These are phyloP conservation scores for Calonectria fujianensis DNA, from an alignment of 2,329 filamentous ascomycete genomes.

Conservation along the genomic window DNA sequence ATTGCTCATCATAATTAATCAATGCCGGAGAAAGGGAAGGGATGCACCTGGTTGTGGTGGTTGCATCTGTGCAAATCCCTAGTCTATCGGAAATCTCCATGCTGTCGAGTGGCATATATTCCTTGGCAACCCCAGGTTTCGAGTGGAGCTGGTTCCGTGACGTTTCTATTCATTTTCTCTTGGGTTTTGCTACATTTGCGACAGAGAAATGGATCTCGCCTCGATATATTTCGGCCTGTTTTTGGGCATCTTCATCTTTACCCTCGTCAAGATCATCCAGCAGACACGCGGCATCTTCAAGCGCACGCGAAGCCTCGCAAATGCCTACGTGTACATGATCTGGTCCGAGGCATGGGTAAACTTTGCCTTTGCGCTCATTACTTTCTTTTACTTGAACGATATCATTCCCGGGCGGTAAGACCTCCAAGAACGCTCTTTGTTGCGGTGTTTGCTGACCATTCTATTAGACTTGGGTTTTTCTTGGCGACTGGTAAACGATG, in stretches of 20 bases:
- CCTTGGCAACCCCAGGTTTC: not conserved
- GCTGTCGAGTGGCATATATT: not conserved
- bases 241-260: conserved; percentile 54
- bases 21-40: not conserved
- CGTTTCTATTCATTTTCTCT: not conserved
- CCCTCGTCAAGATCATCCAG: conserved; percentile 48
- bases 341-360: conserved; percentile 54
- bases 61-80: not conserved
- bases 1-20: conserved; percentile 18
- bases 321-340: conserved; percentile 55
- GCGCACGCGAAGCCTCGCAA: conserved; percentile 43
- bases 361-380: conserved; percentile 52
- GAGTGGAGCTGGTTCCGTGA: not conserved
- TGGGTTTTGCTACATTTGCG: not conserved
- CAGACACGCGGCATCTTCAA: conserved; percentile 51
- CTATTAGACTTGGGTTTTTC: conserved; percentile 36
- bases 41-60: not conserved
- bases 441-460: not conserved
- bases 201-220: conserved; percentile 43
- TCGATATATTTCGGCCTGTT: conserved; percentile 54
- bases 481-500: conserved; percentile 25
- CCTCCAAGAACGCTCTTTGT: rapidly evolving
- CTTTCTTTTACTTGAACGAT: conserved; percentile 51
- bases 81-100: not conserved
- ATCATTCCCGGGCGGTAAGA: conserved; percentile 44